A percentile compares a stretch with the other conserved stretches of the same genome.
phyloP scores from a whole-genome alignment of 306 rosid genomes.

The Citrullus mucosospermus region DNA sequence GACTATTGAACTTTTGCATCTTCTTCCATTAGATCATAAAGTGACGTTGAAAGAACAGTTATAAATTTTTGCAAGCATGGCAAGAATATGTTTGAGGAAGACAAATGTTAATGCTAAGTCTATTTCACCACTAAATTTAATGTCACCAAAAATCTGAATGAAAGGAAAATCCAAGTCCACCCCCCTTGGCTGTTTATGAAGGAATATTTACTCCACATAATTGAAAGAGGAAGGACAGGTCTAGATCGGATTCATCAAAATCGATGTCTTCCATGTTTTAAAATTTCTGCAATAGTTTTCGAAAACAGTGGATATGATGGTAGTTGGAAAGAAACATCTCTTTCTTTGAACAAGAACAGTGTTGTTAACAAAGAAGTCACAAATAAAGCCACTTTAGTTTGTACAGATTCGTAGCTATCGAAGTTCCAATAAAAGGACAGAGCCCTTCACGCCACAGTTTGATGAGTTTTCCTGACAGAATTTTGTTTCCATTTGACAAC shows the following conservation, averaged over 20 bases:
- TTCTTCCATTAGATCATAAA: background rate
- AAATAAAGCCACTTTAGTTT: background rate
- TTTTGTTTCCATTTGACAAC: slow-evolving; percentile 11
- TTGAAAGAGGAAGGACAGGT: background rate
- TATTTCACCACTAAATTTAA: background rate
- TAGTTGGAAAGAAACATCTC: background rate
- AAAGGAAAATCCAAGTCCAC: background rate
- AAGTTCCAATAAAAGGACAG: background rate
- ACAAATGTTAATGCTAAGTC: background rate
- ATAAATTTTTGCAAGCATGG: background rate
- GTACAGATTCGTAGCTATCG: background rate
- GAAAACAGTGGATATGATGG: background rate
- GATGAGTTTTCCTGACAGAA: background rate
- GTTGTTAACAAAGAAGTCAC: background rate
- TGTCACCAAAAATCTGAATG: background rate
- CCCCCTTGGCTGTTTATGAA: background rate
- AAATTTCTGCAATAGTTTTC: background rate
- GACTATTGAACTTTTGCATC: background rate
- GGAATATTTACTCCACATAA: background rate
- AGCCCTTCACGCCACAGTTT: background rate
- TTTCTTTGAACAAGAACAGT: background rate
- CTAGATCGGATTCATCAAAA: background rate
- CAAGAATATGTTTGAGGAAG: background rate
- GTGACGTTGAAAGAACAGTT: background rate
- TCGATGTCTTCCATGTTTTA: background rate